Evolutionary conservation across 352 stramenopile species (phyloP).

Genomic region (Globisporangium cystogenes): DNA sequence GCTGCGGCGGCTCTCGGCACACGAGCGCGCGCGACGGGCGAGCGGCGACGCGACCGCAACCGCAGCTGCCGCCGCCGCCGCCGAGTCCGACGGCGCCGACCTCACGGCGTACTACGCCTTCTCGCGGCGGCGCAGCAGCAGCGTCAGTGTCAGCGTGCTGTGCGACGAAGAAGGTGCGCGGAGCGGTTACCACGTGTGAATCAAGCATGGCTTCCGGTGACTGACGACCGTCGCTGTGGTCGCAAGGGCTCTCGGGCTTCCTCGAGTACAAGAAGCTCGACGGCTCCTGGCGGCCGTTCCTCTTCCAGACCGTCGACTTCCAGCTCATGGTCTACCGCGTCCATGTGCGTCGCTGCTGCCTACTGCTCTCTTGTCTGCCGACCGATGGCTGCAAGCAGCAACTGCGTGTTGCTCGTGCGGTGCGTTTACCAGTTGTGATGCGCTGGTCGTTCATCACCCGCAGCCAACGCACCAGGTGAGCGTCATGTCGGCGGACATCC

Average conservation of each 20-base stretch:
- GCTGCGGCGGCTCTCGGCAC: conserved; percentile 7
- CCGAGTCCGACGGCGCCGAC: conserved; percentile 27
- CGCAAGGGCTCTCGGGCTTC: conserved; percentile 39
- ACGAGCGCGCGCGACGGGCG: conserved; percentile 5
- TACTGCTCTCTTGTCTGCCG: not conserved
- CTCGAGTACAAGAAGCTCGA: conserved; percentile 71
- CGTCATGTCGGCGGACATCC: conserved; percentile 70
- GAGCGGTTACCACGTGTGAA: no score
- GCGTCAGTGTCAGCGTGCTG: conserved; percentile 28
- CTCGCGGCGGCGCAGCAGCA: conserved; percentile 37
- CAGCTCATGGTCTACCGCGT: conserved; percentile 69
- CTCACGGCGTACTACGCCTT: conserved; percentile 66
- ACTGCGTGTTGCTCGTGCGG: not conserved
- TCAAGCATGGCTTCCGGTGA: no score
- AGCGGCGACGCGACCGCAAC: not conserved
- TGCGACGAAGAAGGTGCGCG: conserved; percentile 30
- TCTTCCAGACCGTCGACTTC: conserved; percentile 69
- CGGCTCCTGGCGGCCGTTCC: conserved; percentile 64
- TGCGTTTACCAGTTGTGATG: not conserved
- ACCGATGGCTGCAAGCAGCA: no score
- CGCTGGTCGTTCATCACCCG: no score
- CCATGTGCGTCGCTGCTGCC: conserved; percentile 29
- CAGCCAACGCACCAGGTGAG: conserved; percentile 63
- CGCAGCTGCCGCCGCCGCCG: conserved; percentile 2
- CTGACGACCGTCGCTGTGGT: not conserved